Evolutionary conservation across 768 basidiomycete species (phyloP).

Genomic region (Astraeus odoratus): DNA sequence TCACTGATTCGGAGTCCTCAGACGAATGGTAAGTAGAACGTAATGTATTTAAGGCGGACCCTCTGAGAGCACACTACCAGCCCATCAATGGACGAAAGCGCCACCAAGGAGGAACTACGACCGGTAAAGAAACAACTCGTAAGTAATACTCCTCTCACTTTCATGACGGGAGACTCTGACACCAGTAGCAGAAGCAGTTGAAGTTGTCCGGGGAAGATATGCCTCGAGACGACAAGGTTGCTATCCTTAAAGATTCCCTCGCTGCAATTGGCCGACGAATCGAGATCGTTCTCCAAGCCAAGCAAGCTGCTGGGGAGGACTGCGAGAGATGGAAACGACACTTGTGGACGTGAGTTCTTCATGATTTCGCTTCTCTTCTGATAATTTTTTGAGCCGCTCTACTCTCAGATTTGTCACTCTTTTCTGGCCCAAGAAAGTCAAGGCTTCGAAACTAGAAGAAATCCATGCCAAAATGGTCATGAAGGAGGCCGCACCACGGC

Average conservation of each 20-base stretch:
- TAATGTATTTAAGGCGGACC: background rate
- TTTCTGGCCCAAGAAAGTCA: conserved; percentile 98
- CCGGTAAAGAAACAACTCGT: conserved; percentile 97
- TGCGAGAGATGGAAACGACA: conserved; percentile 85
- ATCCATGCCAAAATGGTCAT: conserved; percentile 96
- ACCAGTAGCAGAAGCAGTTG: conserved; percentile 73
- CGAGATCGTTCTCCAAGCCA: conserved; percentile 69
- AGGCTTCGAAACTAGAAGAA: conserved; percentile 86
- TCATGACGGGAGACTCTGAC: conserved; percentile 2
- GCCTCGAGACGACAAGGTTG: conserved; percentile 93
- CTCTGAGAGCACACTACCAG: conserved; percentile 32
- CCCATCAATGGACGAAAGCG: conserved; percentile 90
- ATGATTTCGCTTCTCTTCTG: background rate
- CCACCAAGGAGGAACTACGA: conserved; percentile 90
- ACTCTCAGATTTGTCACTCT: conserved; percentile 77
- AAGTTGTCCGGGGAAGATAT: conserved; percentile 91
- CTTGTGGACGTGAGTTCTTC: conserved; percentile 83
- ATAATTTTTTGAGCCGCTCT: conserved; percentile 1
- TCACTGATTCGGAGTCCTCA: conserved; percentile 90
- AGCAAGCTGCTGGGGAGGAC: conserved; percentile 76
- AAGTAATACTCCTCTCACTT: conserved; percentile 24
- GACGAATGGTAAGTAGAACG: conserved; percentile 85
- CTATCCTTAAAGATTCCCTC: conserved; percentile 91
- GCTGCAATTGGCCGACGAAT: conserved; percentile 91
- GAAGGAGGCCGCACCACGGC: conserved; percentile 68